A percentile compares a stretch with the other conserved stretches of the same genome.
These are phyloP conservation scores for Diversispora eburnea DNA, from an alignment of 192 early-diverging fungal genomes.

Conservation along the genomic window DNA sequence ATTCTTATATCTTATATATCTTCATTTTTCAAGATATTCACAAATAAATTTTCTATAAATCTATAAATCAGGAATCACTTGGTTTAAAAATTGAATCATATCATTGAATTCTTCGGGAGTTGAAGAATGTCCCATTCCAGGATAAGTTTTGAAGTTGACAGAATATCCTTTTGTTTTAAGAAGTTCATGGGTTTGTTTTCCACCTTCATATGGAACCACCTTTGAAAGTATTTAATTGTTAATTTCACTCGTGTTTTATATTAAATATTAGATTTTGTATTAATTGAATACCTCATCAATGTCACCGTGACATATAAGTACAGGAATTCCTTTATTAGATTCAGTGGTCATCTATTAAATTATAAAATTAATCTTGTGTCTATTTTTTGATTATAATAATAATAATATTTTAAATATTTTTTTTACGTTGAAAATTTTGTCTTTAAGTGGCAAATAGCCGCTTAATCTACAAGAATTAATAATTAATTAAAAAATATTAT, in stretches of 20 bases:
- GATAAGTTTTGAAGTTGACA: slow-evolving; percentile 76
- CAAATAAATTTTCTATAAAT: too few species aligned
- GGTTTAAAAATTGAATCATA: slow-evolving; percentile 60
- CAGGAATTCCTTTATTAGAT: slow-evolving; percentile 65
- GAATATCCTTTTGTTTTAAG: slow-evolving; percentile 58
- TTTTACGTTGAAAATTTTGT: slow-evolving; percentile 42
- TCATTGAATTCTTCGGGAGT: slow-evolving; percentile 67
- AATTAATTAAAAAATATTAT: slow-evolving; percentile 39
- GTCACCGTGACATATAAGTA: slow-evolving; percentile 84
- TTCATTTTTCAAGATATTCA: too few species aligned
- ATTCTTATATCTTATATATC: too few species aligned
- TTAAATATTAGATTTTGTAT: background rate
- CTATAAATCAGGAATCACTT: slow-evolving; percentile 40
- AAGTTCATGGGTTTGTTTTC: slow-evolving; percentile 59
- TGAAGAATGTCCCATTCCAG: slow-evolving; percentile 74
- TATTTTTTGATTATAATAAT: background rate
- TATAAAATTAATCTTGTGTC: background rate
- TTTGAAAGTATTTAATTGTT: slow-evolving; percentile 21
- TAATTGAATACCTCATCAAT: slow-evolving; percentile 50
- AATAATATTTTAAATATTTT: too few species aligned
- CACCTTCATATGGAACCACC: slow-evolving; percentile 71
- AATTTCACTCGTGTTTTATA: background rate
- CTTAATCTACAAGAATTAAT: slow-evolving; percentile 47
- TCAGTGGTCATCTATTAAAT: slow-evolving; percentile 45
- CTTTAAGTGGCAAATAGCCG: slow-evolving; percentile 69